Evolutionary conservation across 1,139 yeast species (phyloP).

Genomic region (Kodamaea plutei): DNA sequence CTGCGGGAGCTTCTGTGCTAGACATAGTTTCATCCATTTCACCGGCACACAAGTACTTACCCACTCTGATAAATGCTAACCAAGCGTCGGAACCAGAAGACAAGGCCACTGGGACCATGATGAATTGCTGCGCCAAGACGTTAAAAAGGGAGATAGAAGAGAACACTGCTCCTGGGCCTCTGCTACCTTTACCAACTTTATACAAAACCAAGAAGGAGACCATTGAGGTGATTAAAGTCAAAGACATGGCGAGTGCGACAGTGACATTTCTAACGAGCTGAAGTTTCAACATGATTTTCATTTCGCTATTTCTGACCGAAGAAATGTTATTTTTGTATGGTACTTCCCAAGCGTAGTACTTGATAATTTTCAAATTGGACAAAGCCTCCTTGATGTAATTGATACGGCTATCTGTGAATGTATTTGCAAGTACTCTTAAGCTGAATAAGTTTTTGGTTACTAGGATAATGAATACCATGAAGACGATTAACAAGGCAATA

Average conservation of each 20-base stretch:
- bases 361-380: conserved; percentile 62
- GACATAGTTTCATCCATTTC: conserved; percentile 12
- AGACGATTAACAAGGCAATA: conserved; percentile 32
- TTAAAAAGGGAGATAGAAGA: conserved; percentile 76
- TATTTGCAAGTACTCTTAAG: conserved; percentile 41
- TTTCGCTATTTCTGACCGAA: conserved; percentile 46
- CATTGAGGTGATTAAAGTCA: conserved; percentile 67
- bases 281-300: conserved; percentile 44
- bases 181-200: conserved; percentile 35
- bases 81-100: conserved; percentile 68
- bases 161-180: conserved; percentile 67
- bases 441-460: conserved; percentile 42
- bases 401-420: conserved; percentile 56
- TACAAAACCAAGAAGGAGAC: conserved; percentile 69
- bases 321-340: conserved; percentile 48
- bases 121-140: conserved; percentile 45
- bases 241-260: conserved; percentile 52
- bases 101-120: conserved; percentile 68
- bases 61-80: conserved; percentile 58
- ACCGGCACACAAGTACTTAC: conserved; percentile 36
- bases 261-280: conserved; percentile 55
- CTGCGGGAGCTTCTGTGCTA: conserved; percentile 12
- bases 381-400: conserved; percentile 60
- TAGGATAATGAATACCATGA: conserved; percentile 36
- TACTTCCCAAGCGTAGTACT: conserved; percentile 66